phyloP scores from a whole-genome alignment of 2,329 filamentous ascomycete species.

The Aspergillus brunneoviolaceus region DNA sequence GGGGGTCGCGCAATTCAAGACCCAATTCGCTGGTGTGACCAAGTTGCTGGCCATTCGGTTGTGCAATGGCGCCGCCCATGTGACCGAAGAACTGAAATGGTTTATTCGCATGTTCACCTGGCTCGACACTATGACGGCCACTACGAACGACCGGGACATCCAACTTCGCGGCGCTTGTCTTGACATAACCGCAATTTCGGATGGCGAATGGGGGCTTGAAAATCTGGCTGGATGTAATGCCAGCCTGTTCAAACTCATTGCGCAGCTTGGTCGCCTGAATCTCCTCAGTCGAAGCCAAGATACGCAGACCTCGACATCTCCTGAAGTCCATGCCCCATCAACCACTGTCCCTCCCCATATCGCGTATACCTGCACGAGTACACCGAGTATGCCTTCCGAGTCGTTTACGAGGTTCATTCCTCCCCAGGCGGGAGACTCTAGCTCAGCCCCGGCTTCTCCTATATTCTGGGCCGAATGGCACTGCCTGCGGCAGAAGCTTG shows the following conservation, averaged over 20 bases:
- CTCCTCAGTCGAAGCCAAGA: slow-evolving; percentile 70
- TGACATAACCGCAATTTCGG: slow-evolving; percentile 63
- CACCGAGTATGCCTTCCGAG: slow-evolving; percentile 30
- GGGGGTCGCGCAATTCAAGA: slow-evolving; percentile 88
- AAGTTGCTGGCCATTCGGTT: slow-evolving; percentile 80
- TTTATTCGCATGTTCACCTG: slow-evolving; percentile 92
- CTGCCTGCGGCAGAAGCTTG: slow-evolving; percentile 71
- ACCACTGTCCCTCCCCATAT: slow-evolving; percentile 37
- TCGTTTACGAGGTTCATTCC: slow-evolving; percentile 34
- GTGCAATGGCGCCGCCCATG: slow-evolving; percentile 53
- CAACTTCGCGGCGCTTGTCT: slow-evolving; percentile 67
- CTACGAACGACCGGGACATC: slow-evolving; percentile 86
- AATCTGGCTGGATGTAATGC: slow-evolving; percentile 87
- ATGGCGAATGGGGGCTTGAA: slow-evolving; percentile 72
- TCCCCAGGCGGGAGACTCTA: slow-evolving; percentile 21
- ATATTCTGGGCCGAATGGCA: slow-evolving; percentile 86
- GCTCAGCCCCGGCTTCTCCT: slow-evolving; percentile 24
- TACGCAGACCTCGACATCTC: slow-evolving; percentile 17
- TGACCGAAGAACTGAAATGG: slow-evolving; percentile 71
- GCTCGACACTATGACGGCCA: slow-evolving; percentile 89
- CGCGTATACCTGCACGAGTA: slow-evolving; percentile 28
- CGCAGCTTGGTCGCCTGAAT: slow-evolving; percentile 79
- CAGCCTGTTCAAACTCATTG: slow-evolving; percentile 80
- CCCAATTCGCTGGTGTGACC: slow-evolving; percentile 88
- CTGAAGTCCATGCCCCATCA: slow-evolving; percentile 18